Evolutionary conservation across 1,284 basidiomycete genomes (phyloP).

Genomic region (Apiotrichum sp.): DNA sequence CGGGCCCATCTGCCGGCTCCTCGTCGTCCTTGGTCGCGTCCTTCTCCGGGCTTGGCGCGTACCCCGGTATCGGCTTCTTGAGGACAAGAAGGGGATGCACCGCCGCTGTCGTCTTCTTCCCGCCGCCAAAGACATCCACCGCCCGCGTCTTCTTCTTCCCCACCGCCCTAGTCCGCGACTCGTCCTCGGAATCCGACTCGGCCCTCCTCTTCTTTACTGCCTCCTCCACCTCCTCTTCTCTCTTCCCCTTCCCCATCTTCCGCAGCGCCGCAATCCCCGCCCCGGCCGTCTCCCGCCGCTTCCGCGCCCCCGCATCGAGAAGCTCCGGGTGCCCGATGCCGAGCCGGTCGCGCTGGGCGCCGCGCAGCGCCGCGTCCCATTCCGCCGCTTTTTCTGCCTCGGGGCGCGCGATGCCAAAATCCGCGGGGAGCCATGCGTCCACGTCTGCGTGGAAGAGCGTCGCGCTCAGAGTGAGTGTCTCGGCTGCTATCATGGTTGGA

Average conservation of each 20-base stretch:
- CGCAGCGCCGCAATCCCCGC: conserved; percentile 12
- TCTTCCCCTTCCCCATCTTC: background rate
- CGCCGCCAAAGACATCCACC: conserved; percentile 22
- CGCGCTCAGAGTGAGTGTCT: conserved; percentile 33
- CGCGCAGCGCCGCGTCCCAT: conserved; percentile 13
- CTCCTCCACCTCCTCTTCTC: conserved; percentile 9
- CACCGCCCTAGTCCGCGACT: conserved; percentile 9
- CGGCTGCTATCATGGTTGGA: conserved; percentile 7
- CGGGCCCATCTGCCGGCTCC: conserved; percentile 1
- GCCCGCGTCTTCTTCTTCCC: conserved; percentile 27
- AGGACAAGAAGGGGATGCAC: conserved; percentile 12
- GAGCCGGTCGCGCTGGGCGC: conserved; percentile 18
- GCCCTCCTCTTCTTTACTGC: conserved; percentile 3
- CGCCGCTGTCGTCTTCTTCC: conserved; percentile 19
- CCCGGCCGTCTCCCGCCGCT: background rate
- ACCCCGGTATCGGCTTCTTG: conserved; percentile 14
- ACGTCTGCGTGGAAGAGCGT: conserved; percentile 35
- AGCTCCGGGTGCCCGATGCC: conserved; percentile 37
- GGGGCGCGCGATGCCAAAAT: conserved; percentile 23
- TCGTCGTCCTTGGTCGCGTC: background rate
- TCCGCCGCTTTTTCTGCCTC: conserved; percentile 7
- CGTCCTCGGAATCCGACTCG: conserved; percentile 3
- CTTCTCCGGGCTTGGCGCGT: conserved; percentile 1
- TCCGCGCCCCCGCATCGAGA: conserved; percentile 9
- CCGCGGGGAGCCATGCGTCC: conserved; percentile 35